phyloP scores from a whole-genome alignment of 192 early-diverging fungal genomes.

The Linnemannia hyalina region DNA sequence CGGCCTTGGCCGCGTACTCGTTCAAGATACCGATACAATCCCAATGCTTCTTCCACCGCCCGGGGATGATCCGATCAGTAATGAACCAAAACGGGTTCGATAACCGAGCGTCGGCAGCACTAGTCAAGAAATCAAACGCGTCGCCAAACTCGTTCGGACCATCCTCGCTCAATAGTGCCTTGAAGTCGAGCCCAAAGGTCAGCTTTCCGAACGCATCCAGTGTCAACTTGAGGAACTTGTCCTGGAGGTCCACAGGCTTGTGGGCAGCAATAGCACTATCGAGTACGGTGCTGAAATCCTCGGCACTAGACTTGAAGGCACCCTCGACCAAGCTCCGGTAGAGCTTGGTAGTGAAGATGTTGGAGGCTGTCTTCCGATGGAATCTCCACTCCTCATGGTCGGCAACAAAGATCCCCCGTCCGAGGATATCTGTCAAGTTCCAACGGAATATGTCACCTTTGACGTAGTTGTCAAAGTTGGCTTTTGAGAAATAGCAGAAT shows the following conservation, averaged over 20 bases:
- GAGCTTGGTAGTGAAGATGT: slow-evolving; percentile 36
- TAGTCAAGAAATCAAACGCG: slow-evolving; percentile 65
- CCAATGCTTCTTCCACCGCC: slow-evolving; percentile 9
- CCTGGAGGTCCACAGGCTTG: slow-evolving; percentile 55
- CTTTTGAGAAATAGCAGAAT: background rate
- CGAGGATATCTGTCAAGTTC: slow-evolving; percentile 53
- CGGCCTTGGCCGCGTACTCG: slow-evolving; percentile 31
- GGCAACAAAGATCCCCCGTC: slow-evolving; percentile 66
- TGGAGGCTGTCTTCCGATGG: slow-evolving; percentile 61
- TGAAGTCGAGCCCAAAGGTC: slow-evolving; percentile 37
- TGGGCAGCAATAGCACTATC: background rate
- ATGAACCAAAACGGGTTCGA: slow-evolving; percentile 39
- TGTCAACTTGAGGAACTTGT: slow-evolving; percentile 55
- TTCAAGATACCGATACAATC: slow-evolving; percentile 15
- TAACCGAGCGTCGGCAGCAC: slow-evolving; percentile 19
- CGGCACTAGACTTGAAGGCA: slow-evolving; percentile 21
- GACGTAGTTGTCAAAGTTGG: slow-evolving; percentile 36
- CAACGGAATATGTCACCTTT: slow-evolving; percentile 30
- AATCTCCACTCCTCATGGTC: slow-evolving; percentile 63
- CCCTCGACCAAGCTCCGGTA: slow-evolving; percentile 17
- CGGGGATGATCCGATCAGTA: slow-evolving; percentile 32
- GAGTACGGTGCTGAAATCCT: slow-evolving; percentile 8
- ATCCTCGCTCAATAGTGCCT: background rate
- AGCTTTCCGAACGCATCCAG: slow-evolving; percentile 52
- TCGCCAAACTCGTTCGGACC: slow-evolving; percentile 59